Conservation (phyloP, 2,329 filamentous ascomycete genomes). For the Pseudogymnoascus sp. region DNA sequence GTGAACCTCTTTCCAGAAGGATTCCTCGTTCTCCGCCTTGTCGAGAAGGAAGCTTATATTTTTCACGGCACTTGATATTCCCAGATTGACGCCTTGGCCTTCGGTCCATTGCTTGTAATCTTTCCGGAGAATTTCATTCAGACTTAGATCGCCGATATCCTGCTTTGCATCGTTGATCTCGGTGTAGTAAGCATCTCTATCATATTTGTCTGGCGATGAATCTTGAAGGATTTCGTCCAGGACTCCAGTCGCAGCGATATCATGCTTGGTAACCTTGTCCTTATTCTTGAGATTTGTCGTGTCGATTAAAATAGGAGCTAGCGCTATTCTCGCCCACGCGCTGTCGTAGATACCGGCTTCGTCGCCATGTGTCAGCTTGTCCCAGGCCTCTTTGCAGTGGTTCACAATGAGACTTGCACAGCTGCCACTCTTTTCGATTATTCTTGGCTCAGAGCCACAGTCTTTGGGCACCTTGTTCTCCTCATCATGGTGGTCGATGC, state of each 20-base stretch:
- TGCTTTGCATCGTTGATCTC: conserved; percentile 57
- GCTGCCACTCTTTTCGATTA: conserved; percentile 62
- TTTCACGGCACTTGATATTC: conserved; percentile 59
- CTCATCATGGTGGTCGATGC: conserved; percentile 74
- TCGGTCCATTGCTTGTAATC: conserved; percentile 78
- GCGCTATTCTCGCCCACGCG: conserved; percentile 48
- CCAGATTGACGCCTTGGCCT: conserved; percentile 44
- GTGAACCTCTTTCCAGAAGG: conserved; percentile 41
- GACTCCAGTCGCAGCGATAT: conserved; percentile 49
- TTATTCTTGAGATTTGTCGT: conserved; percentile 56
- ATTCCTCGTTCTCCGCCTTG: conserved; percentile 35
- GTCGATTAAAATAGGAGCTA: conserved; percentile 67
- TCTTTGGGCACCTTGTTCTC: conserved; percentile 46
- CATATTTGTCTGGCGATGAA: conserved; percentile 36
- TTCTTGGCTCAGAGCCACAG: conserved; percentile 42
- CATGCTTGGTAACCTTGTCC: conserved; percentile 57
- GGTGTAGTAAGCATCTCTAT: conserved; percentile 48
- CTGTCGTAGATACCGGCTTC: conserved; percentile 32
- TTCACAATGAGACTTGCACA: conserved; percentile 64
- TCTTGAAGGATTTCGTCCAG: conserved; percentile 44
- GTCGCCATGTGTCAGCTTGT: conserved; percentile 36
- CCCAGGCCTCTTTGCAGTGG: conserved; percentile 51
- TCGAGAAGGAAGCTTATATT: conserved; percentile 54
- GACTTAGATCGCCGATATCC: conserved; percentile 51
- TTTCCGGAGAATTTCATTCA: conserved; percentile 66